Base-by-base conservation (phyloP, 345 rosid species). In the Dimocarpus longan region DNA sequence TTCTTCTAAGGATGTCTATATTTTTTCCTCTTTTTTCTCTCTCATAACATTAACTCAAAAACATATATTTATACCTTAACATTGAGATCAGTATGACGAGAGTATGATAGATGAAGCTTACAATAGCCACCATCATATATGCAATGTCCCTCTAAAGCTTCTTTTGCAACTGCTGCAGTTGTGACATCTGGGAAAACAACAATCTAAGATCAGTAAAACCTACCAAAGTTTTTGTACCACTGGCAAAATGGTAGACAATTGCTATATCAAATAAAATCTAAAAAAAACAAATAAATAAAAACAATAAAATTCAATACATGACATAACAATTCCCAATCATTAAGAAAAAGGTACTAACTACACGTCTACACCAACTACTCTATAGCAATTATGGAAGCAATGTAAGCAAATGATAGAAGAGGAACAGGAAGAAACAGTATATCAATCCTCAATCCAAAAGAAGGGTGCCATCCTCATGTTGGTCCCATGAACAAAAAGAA, bases 41-140 rank as follows among this genome's bases (percentile, higher is more conserved):
- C 86, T 82, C 89, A 85, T 84, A 82, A 88, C 83, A 83, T 84
- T 75, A 89, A 89, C 85, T 85, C 89, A 82, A 91, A 89, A 86
- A 74, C 90, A 87, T 81, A 84, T 84, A 84, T 88, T 83, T 89
- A 90, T 96, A 96, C 97, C 99, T 96, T 96, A 74, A 96, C 93
- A 94, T 94, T 96, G 92, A 96, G 99, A 94, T 96, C 99, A 96
- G 98, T 94, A 96, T 96, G 99, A 96, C 98, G 97, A 94, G 99
- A 93, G 93, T 95, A 93, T 92, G 97, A 86, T 93, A 95, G 98
- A 93, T 93, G 98, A 96, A 96, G 98, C 98, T 96, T 94, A 94
- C 97, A 96, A 86, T 94, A 94, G 93, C 98, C 98, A 90, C 97
- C 98, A 90, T 96, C 98, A 93, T 94, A 94, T 83, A 96, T 96